Conservation (phyloP, 768 basidiomycete genomes). For the Boletus speciosus region DNA sequence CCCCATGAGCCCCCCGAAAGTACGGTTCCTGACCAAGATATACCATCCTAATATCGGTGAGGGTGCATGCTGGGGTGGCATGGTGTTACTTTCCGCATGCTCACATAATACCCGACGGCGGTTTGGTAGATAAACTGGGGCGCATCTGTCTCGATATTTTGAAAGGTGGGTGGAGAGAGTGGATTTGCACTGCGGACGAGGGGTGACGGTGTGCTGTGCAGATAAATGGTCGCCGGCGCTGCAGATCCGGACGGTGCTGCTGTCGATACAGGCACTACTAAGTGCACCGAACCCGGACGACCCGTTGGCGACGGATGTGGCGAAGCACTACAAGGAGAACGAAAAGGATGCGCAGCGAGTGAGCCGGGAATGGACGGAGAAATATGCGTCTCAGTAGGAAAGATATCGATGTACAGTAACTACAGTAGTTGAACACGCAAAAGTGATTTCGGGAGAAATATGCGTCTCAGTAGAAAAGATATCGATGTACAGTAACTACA, state of each 20-base stretch:
- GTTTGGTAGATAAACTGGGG: conserved; percentile 83
- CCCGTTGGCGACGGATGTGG: conserved; percentile 90
- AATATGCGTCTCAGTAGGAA: conserved; percentile 55
- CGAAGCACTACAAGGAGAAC: conserved; percentile 98
- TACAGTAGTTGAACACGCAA: neutral
- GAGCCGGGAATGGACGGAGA: conserved; percentile 93
- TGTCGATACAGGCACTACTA: conserved; percentile 95
- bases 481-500: no score
- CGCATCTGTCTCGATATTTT: conserved; percentile 98
- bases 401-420: neutral
- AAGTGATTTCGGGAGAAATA: conserved; percentile 10
- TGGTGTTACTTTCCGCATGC: conserved; percentile 20
- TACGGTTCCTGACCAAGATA: conserved; percentile 96
- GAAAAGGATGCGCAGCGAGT: conserved; percentile 91
- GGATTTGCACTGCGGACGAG: neutral
- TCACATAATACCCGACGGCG: conserved; percentile 19
- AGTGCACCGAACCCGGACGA: conserved; percentile 97
- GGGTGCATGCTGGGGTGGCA: conserved; percentile 28
- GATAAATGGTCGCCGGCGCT: conserved; percentile 99
- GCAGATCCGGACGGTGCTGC: conserved; percentile 95
- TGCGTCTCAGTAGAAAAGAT: no score
- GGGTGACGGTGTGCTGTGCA: conserved; percentile 25
- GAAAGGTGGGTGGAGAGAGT: conserved; percentile 61
- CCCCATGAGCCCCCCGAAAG: conserved; percentile 99
- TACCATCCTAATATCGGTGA: conserved; percentile 99